Conservation (phyloP, 2,329 filamentous ascomycete species). For the Fusarium transvaalense region DNA sequence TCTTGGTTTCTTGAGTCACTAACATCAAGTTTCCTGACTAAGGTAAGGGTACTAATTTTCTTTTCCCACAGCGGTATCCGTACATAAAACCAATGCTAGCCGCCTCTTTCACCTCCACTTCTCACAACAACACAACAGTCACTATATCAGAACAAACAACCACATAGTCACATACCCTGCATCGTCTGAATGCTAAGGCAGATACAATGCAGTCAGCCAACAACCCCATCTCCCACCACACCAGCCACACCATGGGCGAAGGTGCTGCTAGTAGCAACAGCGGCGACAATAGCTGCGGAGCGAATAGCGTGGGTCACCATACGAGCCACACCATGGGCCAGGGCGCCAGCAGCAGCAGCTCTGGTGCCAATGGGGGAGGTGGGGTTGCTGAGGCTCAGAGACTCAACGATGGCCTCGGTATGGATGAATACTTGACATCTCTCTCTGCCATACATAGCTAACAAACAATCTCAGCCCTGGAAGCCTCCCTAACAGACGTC, state of each 20-base stretch:
- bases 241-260: conserved; percentile 48
- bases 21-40: conserved; percentile 1
- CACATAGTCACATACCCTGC: conserved; percentile 7
- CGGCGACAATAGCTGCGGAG: conserved; percentile 39
- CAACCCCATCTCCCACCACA: conserved; percentile 47
- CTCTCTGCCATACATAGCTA: not conserved
- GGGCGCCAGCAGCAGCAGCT: conserved; percentile 36
- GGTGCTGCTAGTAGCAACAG: conserved; percentile 46
- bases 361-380: conserved; percentile 26
- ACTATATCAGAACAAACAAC: not conserved
- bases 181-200: conserved; percentile 33
- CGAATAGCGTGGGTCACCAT: conserved; percentile 40
- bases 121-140: not conserved
- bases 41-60: not conserved
- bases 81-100: conserved; percentile 6
- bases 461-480: conserved; percentile 9
- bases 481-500: conserved; percentile 37
- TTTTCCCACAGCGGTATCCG: not conserved
- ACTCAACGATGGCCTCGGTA: conserved; percentile 2
- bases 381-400: conserved; percentile 27
- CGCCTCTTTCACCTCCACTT: conserved; percentile 8
- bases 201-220: conserved; percentile 41
- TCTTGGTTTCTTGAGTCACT: conserved; percentile 15
- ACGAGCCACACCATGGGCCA: conserved; percentile 37
- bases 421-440: no score